Base-by-base conservation (phyloP, 2,329 filamentous ascomycete genomes). In the Pseudocercospora cruenta region DNA sequence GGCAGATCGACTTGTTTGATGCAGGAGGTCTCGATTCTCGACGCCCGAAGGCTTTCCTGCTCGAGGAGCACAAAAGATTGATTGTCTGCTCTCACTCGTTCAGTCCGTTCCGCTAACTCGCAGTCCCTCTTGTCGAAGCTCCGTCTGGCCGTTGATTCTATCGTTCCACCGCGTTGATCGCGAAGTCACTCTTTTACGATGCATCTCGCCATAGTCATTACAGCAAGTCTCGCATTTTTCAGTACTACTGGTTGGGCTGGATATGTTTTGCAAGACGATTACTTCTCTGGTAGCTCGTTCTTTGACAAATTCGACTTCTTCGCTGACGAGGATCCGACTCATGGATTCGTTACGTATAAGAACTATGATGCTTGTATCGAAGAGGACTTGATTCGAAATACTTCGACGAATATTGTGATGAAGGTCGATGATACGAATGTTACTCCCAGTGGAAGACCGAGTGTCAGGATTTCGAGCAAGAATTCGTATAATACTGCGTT, bases 311-410 rank as follows among this genome's bases (percentile, higher is more conserved):
- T 87, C 73, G 71, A 76, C 31, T 87, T 87, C 76, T 86, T 79
- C 70, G 84, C 82, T 7, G 79, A 66, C 16, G 21, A 71, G 3
- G 92, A 95, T 73, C 92, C 92, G 0, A 95, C 92, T 1, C 73
- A 88, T 68, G 92, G 92, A 33, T 92, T 88, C 72, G 92, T 95
- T 71, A 80, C 86, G 67, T 95, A 93, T 73, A 84, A 88, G 62
- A 81, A 86, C 70, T 82, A 84, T 59, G 65, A 76, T n/a, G 85
- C 84, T 1, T 91, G 91, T 63, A 33, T 60, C 19, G 61, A 53
- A 24, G 65, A 63, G 21, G 64, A 67, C 8, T 66, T 76, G 45
- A 73, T 77, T 68, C 67, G 65, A 33, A 72, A 60, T 24, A 62
- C 69, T 19, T 65, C 64, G 21, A 64, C 51, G 10, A 70, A 71